Conservation (phyloP, 108 stramenopile genomes). For the Skeletonema marinoi region DNA sequence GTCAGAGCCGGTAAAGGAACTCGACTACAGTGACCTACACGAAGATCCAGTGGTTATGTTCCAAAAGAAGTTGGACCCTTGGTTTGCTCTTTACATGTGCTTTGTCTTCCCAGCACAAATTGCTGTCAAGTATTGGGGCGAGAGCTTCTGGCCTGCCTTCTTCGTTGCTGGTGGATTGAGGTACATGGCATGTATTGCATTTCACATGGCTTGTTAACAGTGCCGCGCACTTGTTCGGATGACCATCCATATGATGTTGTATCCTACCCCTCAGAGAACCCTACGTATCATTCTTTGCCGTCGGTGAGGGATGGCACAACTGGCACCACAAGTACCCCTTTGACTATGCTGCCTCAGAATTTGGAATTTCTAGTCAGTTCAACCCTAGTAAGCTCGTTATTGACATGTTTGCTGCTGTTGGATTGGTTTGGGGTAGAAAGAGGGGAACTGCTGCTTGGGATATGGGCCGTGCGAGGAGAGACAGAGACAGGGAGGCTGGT, state of each 20-base stretch:
- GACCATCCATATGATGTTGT: conserved; percentile 97
- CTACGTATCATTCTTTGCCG: conserved; percentile 90
- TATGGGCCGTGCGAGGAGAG: conserved; percentile 86
- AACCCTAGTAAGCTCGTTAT: conserved; percentile 98
- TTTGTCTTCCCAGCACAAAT: conserved; percentile 97
- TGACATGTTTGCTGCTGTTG: conserved; percentile 80
- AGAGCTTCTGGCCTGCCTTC: conserved; percentile 95
- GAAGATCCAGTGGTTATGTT: conserved; percentile 93
- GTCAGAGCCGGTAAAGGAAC: conserved; percentile 92
- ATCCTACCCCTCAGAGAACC: conserved; percentile 96
- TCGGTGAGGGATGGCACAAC: conserved; percentile 99
- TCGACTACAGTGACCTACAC: conserved; percentile 92
- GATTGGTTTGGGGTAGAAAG: conserved; percentile 93
- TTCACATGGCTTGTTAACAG: conserved; percentile 99
- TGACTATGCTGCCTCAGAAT: conserved; percentile 98
- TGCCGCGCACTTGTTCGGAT: conserved; percentile 97
- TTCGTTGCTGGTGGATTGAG: conserved; percentile 96
- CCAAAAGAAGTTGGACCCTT: conserved; percentile 94
- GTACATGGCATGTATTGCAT: conserved; percentile 94
- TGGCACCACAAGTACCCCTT: conserved; percentile 99
- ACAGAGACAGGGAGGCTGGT: conserved; percentile 71
- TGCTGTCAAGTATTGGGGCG: conserved; percentile 90
- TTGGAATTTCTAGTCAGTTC: conserved; percentile 94
- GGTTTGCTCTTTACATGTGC: conserved; percentile 99
- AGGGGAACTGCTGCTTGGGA: conserved; percentile 91